Evolutionary conservation across 2,329 filamentous ascomycete genomes (phyloP).

Genomic region (Penicillium thymicola): DNA sequence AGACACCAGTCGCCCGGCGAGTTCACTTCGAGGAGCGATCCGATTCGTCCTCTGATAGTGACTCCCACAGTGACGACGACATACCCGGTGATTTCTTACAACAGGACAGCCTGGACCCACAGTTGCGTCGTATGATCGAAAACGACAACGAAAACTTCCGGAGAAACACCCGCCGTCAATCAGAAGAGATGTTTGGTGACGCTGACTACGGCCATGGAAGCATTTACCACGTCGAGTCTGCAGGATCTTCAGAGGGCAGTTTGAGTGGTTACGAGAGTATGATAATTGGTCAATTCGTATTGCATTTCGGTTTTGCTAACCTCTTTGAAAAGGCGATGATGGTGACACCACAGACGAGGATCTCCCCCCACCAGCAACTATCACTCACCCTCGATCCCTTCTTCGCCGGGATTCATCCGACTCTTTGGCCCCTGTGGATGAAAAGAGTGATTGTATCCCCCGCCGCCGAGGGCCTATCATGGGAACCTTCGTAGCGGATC

Average conservation of each 20-base stretch:
- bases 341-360: conserved; percentile 61
- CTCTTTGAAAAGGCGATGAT: conserved; percentile 50
- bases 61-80: conserved; percentile 52
- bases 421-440: conserved; percentile 45
- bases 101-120: conserved; percentile 68
- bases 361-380: conserved; percentile 48
- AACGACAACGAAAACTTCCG: conserved; percentile 50
- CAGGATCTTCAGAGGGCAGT: conserved; percentile 33
- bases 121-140: conserved; percentile 71
- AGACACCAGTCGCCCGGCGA: conserved; percentile 53
- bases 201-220: conserved; percentile 42
- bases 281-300: conserved; percentile 32
- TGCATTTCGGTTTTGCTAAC: conserved; percentile 45
- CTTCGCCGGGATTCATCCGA: conserved; percentile 49
- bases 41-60: conserved; percentile 62
- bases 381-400: conserved; percentile 48
- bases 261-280: conserved; percentile 59
- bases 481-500: conserved; percentile 49
- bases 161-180: conserved; percentile 30
- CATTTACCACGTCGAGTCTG: conserved; percentile 46
- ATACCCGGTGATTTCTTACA: conserved; percentile 77
- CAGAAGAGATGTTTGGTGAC: conserved; percentile 40
- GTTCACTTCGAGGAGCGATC: conserved; percentile 68
- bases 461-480: conserved; percentile 46
- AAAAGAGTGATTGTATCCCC: conserved; percentile 30